These are phyloP conservation scores for Canariomyces notabilis DNA, from an alignment of 2,329 filamentous ascomycete species.

Conservation along the genomic window DNA sequence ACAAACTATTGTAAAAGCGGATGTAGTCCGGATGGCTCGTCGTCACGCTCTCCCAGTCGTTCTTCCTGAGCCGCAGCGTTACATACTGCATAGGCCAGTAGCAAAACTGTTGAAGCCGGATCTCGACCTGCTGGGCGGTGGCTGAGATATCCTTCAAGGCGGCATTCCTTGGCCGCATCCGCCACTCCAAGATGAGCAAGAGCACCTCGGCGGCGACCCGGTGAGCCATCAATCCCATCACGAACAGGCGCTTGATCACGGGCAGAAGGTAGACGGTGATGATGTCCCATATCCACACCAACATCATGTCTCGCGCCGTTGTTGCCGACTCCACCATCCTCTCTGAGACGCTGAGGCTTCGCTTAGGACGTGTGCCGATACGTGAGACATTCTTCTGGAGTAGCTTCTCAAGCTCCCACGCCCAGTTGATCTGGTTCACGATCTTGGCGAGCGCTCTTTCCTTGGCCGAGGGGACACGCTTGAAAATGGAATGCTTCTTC, in stretches of 20 bases:
- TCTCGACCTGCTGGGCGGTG: constrained; percentile 95
- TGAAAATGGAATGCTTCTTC: constrained; percentile 78
- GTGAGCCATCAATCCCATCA: constrained; percentile 74
- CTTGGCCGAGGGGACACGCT: constrained; percentile 71
- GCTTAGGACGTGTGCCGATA: constrained; percentile 73
- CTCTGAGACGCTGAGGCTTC: constrained; percentile 88
- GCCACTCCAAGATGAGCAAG: constrained; percentile 77
- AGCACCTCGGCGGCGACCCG: constrained; percentile 76
- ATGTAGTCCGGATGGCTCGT: constrained; percentile 97
- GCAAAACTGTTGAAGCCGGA: constrained; percentile 94
- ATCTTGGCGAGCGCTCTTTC: constrained; percentile 77
- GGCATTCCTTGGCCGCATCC: constrained; percentile 68
- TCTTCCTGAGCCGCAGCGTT: constrained; percentile 80
- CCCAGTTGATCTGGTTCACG: constrained; percentile 93
- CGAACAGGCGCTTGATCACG: constrained; percentile 64
- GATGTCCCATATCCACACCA: constrained; percentile 64
- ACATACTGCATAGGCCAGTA: constrained; percentile 98
- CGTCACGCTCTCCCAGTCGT: constrained; percentile 92
- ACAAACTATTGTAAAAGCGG: constrained; percentile 96
- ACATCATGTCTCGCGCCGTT: constrained; percentile 71
- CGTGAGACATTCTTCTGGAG: constrained; percentile 87
- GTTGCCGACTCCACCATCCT: constrained; percentile 89
- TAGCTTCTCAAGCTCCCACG: constrained; percentile 78
- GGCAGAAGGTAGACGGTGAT: constrained; percentile 75
- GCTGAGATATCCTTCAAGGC: constrained; percentile 94